Conservation (phyloP, 148 eudicot genomes). For the Fagopyrum esculentum region DNA sequence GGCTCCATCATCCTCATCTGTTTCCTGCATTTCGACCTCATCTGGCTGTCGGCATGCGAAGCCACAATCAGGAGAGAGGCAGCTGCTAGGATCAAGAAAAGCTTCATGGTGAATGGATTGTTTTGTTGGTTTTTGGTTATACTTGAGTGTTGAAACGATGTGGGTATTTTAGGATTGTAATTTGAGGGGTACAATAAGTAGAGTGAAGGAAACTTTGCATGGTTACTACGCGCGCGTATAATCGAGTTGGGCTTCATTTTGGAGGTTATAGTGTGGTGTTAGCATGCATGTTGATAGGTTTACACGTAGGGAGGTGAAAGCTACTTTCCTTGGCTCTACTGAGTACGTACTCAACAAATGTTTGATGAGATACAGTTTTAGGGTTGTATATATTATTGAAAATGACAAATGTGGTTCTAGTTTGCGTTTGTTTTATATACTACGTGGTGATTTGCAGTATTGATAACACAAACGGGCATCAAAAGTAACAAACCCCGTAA, state of each 20-base stretch:
- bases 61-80: constrained; percentile 13
- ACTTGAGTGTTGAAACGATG: not conserved
- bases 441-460: not conserved
- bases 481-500: too few relatives aligned
- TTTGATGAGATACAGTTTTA: too few relatives aligned
- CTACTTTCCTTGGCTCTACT: not conserved
- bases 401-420: not conserved
- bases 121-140: not conserved
- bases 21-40: constrained; percentile 20
- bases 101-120: not conserved
- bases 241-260: not conserved
- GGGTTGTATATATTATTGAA: too few relatives aligned
- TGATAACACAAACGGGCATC: too few relatives aligned
- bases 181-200: not conserved
- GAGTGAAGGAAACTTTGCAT: constrained; percentile 9
- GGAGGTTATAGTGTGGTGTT: constrained; percentile 14
- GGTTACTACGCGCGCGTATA: constrained; percentile 19
- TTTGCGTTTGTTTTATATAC: not conserved
- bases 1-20: constrained; percentile 23
- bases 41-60: constrained; percentile 2
- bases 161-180: not conserved
- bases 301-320: constrained; percentile 15
- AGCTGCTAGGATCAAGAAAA: not conserved
- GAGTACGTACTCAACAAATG: not conserved
- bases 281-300: constrained; percentile 17